Percentiles rank a stretch among this genome's conserved stretches.
Evolutionary conservation across 2,329 filamentous ascomycete genomes (phyloP).

Genomic region (Calonectria crousiana): DNA sequence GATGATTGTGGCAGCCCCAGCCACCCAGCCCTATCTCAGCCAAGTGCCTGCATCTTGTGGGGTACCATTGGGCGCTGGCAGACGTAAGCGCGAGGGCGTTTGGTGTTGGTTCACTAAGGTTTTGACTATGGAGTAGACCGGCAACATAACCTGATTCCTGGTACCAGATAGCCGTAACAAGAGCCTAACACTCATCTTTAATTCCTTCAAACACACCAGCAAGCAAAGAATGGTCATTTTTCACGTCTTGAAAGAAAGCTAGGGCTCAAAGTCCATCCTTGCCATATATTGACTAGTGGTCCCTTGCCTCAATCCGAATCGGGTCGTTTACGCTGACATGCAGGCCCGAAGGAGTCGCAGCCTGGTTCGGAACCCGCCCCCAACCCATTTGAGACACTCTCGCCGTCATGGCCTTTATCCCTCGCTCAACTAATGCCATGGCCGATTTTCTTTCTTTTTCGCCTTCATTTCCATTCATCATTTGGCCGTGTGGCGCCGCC

Average conservation of each 20-base stretch:
- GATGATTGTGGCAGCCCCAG: not conserved
- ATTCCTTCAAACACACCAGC: not conserved
- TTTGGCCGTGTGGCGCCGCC: not conserved
- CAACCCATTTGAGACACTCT: slow-evolving; percentile 5
- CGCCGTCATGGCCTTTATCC: not conserved
- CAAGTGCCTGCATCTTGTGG: not conserved
- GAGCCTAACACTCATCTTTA: not conserved
- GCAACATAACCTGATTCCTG: not conserved
- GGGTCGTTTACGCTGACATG: not conserved
- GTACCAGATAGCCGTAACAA: not conserved
- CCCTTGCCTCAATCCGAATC: not conserved
- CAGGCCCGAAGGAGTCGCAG: not conserved
- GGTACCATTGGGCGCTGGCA: not conserved
- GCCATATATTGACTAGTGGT: not conserved
- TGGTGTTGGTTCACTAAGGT: not conserved
- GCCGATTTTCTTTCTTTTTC: not conserved
- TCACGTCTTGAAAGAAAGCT: not conserved
- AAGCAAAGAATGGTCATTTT: not conserved
- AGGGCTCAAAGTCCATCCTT: not conserved
- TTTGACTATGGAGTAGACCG: not conserved
- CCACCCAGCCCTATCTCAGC: not conserved
- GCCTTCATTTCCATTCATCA: not conserved
- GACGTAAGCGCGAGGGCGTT: not conserved
- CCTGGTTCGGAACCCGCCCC: slow-evolving; percentile 4
- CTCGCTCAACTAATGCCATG: not conserved